Conservation (phyloP, 495 filamentous ascomycete genomes). For the Daldinia decipiens region DNA sequence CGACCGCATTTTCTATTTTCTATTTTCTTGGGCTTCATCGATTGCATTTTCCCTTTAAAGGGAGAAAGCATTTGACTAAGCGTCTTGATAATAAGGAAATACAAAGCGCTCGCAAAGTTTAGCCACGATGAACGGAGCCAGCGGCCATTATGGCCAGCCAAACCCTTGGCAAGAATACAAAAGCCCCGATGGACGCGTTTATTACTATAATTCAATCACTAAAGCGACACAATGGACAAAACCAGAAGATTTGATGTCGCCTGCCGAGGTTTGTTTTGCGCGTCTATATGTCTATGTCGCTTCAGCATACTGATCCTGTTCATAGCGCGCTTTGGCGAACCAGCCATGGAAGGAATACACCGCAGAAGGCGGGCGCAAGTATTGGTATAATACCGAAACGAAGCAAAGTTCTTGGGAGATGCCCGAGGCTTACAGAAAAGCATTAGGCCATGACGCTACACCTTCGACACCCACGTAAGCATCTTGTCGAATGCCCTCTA, state of each 20-base stretch:
- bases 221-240: constrained; percentile 95
- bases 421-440: constrained; percentile 84
- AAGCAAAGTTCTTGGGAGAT: constrained; percentile 96
- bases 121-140: constrained; percentile 72
- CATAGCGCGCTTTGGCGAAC: constrained; percentile 78
- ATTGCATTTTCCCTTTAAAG: constrained; percentile 6
- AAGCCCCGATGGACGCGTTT: constrained; percentile 84
- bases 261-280: constrained; percentile 74
- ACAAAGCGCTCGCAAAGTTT: constrained; percentile 12
- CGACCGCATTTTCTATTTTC: background rate
- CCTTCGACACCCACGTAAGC: constrained; percentile 72
- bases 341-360: constrained; percentile 96
- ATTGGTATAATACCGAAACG: constrained; percentile 92
- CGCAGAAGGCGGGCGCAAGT: constrained; percentile 84
- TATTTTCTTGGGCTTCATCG: background rate
- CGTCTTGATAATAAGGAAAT: constrained; percentile 1
- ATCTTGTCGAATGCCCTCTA: constrained; percentile 1
- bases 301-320: constrained; percentile 18
- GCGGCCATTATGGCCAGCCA: constrained; percentile 62
- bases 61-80: background rate
- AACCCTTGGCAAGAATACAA: constrained; percentile 84
- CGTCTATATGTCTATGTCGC: constrained; percentile 13
- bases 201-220: constrained; percentile 90
- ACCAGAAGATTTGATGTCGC: constrained; percentile 87
- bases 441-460: constrained; percentile 60